phyloP scores from a whole-genome alignment of 2,329 filamentous ascomycete species.

The Colletotrichum ledebouriae region DNA sequence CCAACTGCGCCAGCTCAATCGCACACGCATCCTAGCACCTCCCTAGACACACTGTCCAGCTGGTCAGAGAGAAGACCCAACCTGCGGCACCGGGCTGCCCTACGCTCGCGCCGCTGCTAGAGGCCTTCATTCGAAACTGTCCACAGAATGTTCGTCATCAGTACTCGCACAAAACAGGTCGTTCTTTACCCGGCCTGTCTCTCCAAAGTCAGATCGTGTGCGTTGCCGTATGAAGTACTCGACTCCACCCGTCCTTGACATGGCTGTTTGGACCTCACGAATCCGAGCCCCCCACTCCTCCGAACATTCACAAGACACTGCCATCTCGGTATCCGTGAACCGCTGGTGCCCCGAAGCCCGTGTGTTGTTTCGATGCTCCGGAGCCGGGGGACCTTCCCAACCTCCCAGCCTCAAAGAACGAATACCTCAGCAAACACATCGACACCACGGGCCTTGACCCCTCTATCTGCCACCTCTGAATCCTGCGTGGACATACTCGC shows the following conservation, averaged over 20 bases:
- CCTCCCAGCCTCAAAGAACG: constrained; percentile 12
- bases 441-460: constrained; percentile 32
- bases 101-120: neutral
- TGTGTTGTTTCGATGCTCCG: constrained; percentile 9
- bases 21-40: neutral
- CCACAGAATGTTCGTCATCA: constrained; percentile 8
- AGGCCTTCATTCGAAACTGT: neutral
- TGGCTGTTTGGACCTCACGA: neutral
- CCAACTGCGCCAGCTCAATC: neutral
- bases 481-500: constrained; percentile 17
- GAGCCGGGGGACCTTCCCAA: constrained; percentile 30
- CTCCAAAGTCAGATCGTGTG: constrained; percentile 1
- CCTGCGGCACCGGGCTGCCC: neutral
- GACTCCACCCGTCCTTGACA: neutral
- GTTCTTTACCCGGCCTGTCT: neutral
- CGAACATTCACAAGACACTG: constrained; percentile 1
- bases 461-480: constrained; percentile 31
- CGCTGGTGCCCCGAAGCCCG: constrained; percentile 19
- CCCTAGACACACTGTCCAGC: too few species aligned
- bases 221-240: too few species aligned
- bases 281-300: constrained; percentile 13
- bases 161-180: constrained; percentile 5
- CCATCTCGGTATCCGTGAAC: constrained; percentile 11
- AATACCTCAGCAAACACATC: constrained; percentile 26
- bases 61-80: too few species aligned